These are phyloP conservation scores for Clonostachys rhizophaga DNA, from an alignment of 2,329 filamentous ascomycete species.

Conservation along the genomic window DNA sequence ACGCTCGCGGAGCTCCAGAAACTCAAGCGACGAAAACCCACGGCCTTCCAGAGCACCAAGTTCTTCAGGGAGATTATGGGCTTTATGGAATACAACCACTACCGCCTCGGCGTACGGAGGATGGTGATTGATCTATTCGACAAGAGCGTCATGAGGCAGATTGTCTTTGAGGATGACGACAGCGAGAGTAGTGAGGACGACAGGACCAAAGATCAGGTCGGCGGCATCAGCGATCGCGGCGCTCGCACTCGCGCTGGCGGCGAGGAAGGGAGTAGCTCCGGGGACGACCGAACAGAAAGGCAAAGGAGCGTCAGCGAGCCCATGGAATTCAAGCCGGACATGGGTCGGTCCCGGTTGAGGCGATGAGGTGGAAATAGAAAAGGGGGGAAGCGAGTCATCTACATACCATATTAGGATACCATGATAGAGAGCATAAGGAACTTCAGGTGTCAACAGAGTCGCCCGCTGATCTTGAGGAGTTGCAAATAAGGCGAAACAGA, in stretches of 20 bases:
- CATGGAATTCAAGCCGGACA: constrained; percentile 20
- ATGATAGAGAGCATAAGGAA: too few relatives aligned
- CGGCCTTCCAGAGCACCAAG: constrained; percentile 68
- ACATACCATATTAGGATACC: too few relatives aligned
- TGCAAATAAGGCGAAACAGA: too few relatives aligned
- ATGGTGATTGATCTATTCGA: constrained; percentile 95
- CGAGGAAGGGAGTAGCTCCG: constrained; percentile 32
- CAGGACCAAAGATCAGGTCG: constrained; percentile 45
- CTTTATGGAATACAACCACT: constrained; percentile 84
- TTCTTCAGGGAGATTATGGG: constrained; percentile 84
- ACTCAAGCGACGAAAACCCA: constrained; percentile 70
- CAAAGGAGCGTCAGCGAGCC: constrained; percentile 49
- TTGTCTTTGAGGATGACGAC: constrained; percentile 68
- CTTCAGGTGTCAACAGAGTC: too few relatives aligned
- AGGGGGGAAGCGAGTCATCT: background rate
- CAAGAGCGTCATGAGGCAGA: constrained; percentile 76
- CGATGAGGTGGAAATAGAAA: constrained; percentile 9
- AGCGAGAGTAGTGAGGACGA: constrained; percentile 41
- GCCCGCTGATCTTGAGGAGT: too few relatives aligned
- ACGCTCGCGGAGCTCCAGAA: constrained; percentile 77
- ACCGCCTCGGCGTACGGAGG: constrained; percentile 78
- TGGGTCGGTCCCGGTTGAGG: constrained; percentile 24
- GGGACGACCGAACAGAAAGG: constrained; percentile 50
- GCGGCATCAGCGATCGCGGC: background rate
- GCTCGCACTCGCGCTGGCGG: background rate